Conservation (phyloP, 2,329 filamentous ascomycete genomes). For the Venturia effusa region DNA sequence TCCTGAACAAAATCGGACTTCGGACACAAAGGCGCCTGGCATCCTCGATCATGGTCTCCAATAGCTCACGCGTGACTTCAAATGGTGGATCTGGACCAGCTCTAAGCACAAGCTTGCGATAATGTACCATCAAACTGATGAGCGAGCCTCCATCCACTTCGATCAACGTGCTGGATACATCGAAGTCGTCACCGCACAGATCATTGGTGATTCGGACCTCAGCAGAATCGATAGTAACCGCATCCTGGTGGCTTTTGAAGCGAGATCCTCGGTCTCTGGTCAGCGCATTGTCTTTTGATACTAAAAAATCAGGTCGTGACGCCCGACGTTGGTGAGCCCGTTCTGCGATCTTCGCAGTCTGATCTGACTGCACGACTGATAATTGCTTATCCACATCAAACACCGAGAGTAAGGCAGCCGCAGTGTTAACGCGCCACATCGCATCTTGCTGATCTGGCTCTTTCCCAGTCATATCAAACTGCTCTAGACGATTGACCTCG, state of each 20-base stretch:
- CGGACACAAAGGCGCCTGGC: conserved; percentile 17
- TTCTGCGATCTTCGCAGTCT: conserved; percentile 16
- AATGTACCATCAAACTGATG: conserved; percentile 13
- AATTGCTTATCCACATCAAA: conserved; percentile 16
- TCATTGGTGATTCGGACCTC: conserved; percentile 13
- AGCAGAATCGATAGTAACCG: conserved; percentile 13
- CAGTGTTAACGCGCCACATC: conserved; percentile 17
- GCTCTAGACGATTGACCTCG: conserved; percentile 16
- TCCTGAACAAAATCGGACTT: conserved; percentile 19
- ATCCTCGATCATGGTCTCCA: conserved; percentile 21
- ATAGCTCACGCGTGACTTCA: conserved; percentile 16
- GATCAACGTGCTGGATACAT: conserved; percentile 13
- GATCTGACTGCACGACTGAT: conserved; percentile 14
- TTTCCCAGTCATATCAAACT: conserved; percentile 14
- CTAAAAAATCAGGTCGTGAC: background rate
- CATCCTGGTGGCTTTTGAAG: background rate
- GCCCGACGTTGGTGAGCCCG: conserved; percentile 1
- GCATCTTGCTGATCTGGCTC: conserved; percentile 17
- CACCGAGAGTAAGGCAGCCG: conserved; percentile 15
- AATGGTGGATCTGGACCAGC: conserved; percentile 16
- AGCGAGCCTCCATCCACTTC: conserved; percentile 14
- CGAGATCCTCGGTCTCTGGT: background rate
- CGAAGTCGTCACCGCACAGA: conserved; percentile 10
- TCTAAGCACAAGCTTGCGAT: conserved; percentile 10
- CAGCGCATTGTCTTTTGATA: background rate